These are phyloP conservation scores for Arabidopsis hybrid DNA, from an alignment of 441 rosid species.

Conservation along the genomic window DNA sequence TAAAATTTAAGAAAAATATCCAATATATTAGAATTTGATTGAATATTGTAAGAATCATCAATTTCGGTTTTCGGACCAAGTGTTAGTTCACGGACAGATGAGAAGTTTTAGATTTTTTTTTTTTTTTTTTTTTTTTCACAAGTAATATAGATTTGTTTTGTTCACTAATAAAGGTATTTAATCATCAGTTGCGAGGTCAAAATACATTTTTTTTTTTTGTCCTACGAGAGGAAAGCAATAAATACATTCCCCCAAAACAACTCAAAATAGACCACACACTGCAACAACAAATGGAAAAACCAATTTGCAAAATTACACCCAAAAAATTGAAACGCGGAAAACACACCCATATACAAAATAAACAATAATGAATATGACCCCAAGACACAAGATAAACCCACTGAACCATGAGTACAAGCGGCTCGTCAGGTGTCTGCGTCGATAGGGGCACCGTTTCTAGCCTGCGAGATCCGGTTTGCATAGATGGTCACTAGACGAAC, in stretches of 20 bases:
- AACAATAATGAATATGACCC: slow-evolving; percentile 40
- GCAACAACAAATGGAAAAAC: slow-evolving; percentile 16
- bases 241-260: slow-evolving; percentile 4
- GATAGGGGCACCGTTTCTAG: slow-evolving; percentile 78
- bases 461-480: slow-evolving; percentile 97
- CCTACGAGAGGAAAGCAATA: slow-evolving; percentile 14
- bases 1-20: no score
- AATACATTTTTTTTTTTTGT: not conserved
- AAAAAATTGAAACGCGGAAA: slow-evolving; percentile 17
- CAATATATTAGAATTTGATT: not conserved
- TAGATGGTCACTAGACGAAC: slow-evolving; percentile 92
- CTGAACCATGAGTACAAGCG: slow-evolving; percentile 21
- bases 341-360: slow-evolving; percentile 43
- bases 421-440: slow-evolving; percentile 43
- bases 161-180: slow-evolving; percentile 2
- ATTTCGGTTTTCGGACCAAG: no score
- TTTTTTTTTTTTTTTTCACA: no score
- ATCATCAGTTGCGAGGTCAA: slow-evolving; percentile 7
- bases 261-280: slow-evolving; percentile 24
- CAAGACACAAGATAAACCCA: not conserved
- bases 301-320: slow-evolving; percentile 37
- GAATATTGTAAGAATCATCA: not conserved
- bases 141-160: not conserved
- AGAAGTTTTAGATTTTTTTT: not conserved
- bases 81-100: not conserved